A percentile compares a stretch with the other conserved stretches of the same genome.
phyloP scores from a whole-genome alignment of 352 stramenopile genomes.

The Pythium phragmiticola region DNA sequence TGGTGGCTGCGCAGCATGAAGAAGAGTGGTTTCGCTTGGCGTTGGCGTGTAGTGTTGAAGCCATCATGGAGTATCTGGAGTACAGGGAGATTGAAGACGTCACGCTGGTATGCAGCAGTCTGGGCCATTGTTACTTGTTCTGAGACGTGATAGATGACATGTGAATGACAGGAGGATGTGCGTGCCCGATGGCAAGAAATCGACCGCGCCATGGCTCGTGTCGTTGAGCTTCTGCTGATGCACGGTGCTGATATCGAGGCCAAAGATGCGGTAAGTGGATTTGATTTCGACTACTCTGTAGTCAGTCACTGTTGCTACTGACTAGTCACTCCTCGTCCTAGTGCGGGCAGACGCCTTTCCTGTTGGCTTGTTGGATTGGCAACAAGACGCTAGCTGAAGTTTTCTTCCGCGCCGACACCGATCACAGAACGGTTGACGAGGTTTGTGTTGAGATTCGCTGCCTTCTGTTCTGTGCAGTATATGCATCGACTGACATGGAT shows the following conservation, averaged over 20 bases:
- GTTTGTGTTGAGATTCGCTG: background rate
- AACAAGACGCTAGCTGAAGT: background rate
- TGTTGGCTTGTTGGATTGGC: background rate
- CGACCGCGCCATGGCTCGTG: background rate
- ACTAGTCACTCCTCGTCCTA: background rate
- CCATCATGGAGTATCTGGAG: background rate
- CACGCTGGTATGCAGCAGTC: background rate
- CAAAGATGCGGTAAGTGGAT: background rate
- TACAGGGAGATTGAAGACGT: background rate
- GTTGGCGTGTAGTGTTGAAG: background rate
- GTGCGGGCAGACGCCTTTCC: background rate
- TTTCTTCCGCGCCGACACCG: background rate
- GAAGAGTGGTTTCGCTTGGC: background rate
- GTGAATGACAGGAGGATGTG: background rate
- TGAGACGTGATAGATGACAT: too few species aligned
- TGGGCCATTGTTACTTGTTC: too few species aligned
- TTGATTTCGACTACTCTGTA: too few species aligned
- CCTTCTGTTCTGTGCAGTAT: too few species aligned
- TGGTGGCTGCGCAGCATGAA: background rate
- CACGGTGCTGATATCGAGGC: background rate
- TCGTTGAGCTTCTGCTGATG: background rate
- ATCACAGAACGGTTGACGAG: background rate
- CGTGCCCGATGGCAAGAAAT: background rate
- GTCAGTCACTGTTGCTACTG: too few species aligned
- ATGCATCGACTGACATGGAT: too few species aligned